These are phyloP conservation scores for Chrysoporthe austroafricana DNA, from an alignment of 2,329 filamentous ascomycete species.

Conservation along the genomic window DNA sequence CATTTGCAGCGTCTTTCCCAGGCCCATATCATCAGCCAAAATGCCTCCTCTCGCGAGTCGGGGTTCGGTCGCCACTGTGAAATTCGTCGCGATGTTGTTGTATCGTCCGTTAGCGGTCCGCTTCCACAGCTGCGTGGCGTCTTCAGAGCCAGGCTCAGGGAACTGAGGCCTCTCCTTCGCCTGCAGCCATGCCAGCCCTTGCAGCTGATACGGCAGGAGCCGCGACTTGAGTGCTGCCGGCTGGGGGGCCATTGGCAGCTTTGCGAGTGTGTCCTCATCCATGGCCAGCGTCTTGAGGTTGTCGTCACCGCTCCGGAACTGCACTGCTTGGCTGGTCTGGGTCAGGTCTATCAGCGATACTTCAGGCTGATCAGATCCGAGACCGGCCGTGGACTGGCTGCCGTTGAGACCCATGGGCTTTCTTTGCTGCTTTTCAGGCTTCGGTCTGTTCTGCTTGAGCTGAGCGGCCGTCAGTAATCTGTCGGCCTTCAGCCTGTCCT, in stretches of 20 bases:
- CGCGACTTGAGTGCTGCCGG: conserved; percentile 67
- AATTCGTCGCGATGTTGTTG: conserved; percentile 74
- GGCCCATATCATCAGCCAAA: conserved; percentile 88
- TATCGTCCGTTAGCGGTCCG: conserved; percentile 52
- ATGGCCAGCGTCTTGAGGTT: conserved; percentile 72
- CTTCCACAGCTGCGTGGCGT: conserved; percentile 80
- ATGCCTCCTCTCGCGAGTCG: conserved; percentile 78
- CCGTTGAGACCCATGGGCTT: conserved; percentile 46
- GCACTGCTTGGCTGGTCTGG: conserved; percentile 67
- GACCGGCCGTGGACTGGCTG: conserved; percentile 44
- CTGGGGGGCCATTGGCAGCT: conserved; percentile 73
- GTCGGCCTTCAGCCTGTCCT: conserved; percentile 64
- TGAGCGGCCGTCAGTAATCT: conserved; percentile 64
- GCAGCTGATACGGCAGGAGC: conserved; percentile 78
- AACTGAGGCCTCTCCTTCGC: conserved; percentile 73
- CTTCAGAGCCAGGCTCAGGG: conserved; percentile 60
- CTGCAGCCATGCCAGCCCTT: conserved; percentile 82
- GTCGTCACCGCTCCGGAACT: conserved; percentile 66
- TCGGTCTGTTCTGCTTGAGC: conserved; percentile 56
- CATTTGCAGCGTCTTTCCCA: conserved; percentile 86
- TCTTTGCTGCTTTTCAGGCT: conserved; percentile 56
- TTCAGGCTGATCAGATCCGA: conserved; percentile 40
- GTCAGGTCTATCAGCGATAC: conserved; percentile 67
- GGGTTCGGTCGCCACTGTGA: conserved; percentile 60
- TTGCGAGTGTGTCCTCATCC: conserved; percentile 69